Conservation (phyloP, 2,329 filamentous ascomycete genomes). For the Botrytis galanthina region DNA sequence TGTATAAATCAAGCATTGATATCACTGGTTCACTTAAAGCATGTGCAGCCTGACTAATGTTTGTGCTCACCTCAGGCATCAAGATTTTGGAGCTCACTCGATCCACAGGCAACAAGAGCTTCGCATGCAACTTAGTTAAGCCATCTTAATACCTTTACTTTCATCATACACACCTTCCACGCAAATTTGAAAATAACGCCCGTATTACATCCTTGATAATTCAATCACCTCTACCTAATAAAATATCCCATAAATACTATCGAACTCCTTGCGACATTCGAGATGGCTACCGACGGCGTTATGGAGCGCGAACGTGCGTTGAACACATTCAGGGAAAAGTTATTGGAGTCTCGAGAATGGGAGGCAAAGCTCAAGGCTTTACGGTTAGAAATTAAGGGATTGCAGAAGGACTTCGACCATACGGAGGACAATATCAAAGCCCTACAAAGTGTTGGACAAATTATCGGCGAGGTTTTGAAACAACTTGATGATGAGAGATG, state of each 20-base stretch:
- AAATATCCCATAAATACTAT: neutral
- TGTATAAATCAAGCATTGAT: neutral
- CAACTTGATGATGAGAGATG: slow-evolving; percentile 98
- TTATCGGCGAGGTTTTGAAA: slow-evolving; percentile 98
- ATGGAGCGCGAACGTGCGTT: slow-evolving; percentile 67
- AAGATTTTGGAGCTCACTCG: neutral
- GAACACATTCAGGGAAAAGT: slow-evolving; percentile 73
- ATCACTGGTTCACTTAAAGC: neutral
- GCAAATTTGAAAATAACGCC: neutral
- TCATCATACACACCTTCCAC: slow-evolving; percentile 21
- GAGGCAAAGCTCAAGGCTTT: slow-evolving; percentile 95
- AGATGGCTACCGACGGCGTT: slow-evolving; percentile 29
- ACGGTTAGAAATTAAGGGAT: slow-evolving; percentile 90
- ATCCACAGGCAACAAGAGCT: slow-evolving; percentile 21
- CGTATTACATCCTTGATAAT: neutral
- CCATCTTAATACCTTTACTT: slow-evolving; percentile 2
- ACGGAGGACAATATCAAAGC: slow-evolving; percentile 99
- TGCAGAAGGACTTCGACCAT: slow-evolving; percentile 92
- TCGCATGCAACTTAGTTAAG: slow-evolving; percentile 19
- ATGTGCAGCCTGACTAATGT: neutral
- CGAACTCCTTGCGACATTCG: neutral
- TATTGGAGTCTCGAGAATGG: slow-evolving; percentile 96
- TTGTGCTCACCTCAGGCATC: neutral
- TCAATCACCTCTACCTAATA: neutral
- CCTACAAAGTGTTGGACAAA: slow-evolving; percentile 96